phyloP scores from a whole-genome alignment of 106 monocot species.

The Apostasia shenzhenica region DNA sequence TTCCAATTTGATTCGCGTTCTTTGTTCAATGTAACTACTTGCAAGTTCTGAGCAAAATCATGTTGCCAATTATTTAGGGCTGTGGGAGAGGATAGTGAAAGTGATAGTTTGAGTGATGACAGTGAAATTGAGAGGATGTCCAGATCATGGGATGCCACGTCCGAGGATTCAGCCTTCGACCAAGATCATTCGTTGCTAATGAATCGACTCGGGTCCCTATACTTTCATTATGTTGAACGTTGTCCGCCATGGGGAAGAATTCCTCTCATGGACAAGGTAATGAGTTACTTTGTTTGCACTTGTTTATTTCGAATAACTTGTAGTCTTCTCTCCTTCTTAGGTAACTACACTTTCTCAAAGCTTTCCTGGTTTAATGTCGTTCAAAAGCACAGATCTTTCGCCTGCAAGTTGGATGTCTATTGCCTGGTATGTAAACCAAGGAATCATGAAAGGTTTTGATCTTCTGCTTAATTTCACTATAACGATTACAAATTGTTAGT shows the following conservation, averaged over 20 bases:
- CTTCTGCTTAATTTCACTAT: background rate
- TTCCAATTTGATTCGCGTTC: background rate
- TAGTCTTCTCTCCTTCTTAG: conserved; percentile 10
- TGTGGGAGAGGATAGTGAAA: conserved; percentile 34
- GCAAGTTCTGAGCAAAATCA: background rate
- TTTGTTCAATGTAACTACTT: background rate
- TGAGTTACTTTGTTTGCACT: background rate
- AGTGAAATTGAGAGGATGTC: conserved; percentile 53
- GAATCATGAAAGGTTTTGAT: no score
- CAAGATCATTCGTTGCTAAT: conserved; percentile 18
- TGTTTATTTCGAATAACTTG: background rate
- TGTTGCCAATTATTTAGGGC: conserved; percentile 7
- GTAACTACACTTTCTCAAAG: conserved; percentile 33
- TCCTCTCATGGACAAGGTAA: conserved; percentile 65
- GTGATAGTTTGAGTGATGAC: conserved; percentile 63
- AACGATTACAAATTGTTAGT: background rate
- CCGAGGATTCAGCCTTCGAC: conserved; percentile 21
- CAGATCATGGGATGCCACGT: conserved; percentile 43
- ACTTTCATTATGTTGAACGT: conserved; percentile 58
- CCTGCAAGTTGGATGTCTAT: conserved; percentile 91
- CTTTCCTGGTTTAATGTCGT: conserved; percentile 53
- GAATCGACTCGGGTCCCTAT: conserved; percentile 38
- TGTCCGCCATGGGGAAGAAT: conserved; percentile 43
- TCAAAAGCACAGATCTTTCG: conserved; percentile 70
- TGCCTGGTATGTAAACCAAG: conserved; percentile 48